These are phyloP conservation scores for Exophiala mesophila DNA, from an alignment of 2,329 filamentous ascomycete genomes.

Conservation along the genomic window DNA sequence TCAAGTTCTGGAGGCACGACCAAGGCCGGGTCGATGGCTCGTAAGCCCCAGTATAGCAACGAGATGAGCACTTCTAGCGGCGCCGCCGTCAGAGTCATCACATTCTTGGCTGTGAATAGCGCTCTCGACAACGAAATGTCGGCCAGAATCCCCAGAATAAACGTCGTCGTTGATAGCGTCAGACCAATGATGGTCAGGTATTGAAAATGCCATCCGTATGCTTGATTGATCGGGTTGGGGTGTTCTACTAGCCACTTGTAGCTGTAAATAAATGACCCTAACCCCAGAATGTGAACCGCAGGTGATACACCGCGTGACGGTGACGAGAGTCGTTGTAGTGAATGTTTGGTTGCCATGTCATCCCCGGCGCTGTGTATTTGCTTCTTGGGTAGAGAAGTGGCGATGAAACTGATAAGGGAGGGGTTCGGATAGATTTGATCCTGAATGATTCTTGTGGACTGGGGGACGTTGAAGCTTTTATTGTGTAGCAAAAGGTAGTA, in stretches of 20 bases:
- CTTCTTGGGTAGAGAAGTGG: too few species aligned
- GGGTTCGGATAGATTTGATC: too few species aligned
- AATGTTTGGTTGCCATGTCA: too few species aligned
- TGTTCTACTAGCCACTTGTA: constrained; percentile 43
- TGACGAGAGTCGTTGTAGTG: constrained; percentile 40
- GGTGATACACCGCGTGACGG: constrained; percentile 41
- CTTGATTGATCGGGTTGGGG: constrained; percentile 48
- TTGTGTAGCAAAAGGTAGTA: too few species aligned
- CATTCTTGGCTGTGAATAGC: constrained; percentile 55
- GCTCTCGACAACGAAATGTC: constrained; percentile 50
- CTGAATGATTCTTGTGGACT: too few species aligned
- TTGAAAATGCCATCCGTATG: constrained; percentile 63
- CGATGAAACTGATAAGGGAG: too few species aligned
- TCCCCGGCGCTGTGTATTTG: too few species aligned
- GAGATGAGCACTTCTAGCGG: constrained; percentile 58
- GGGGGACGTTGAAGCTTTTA: too few species aligned
- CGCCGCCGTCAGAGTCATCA: constrained; percentile 52
- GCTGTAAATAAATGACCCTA: constrained; percentile 40
- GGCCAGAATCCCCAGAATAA: constrained; percentile 49
- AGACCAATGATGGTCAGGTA: constrained; percentile 61
- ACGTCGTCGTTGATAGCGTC: constrained; percentile 51
- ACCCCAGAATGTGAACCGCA: constrained; percentile 36
- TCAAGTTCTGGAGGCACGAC: constrained; percentile 24
- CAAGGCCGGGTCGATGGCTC: constrained; percentile 37
- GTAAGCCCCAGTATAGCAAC: constrained; percentile 57